Percentiles rank a stretch among this genome's conserved stretches.
These are phyloP conservation scores for Spatholobus suberectus DNA, from an alignment of 306 rosid species.

Conservation along the genomic window DNA sequence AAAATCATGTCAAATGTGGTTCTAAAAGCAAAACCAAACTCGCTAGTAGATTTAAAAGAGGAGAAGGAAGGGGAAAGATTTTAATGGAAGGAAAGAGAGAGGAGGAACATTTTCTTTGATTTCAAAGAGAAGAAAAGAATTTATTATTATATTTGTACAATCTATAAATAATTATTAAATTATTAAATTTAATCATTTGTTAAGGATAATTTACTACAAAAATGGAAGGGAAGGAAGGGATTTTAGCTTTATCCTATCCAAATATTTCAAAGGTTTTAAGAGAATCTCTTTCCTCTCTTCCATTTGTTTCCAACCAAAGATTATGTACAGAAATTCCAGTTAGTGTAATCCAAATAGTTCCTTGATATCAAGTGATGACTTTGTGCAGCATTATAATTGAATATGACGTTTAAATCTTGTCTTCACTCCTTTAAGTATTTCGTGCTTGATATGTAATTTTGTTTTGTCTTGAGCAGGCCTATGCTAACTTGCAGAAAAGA, in stretches of 20 bases:
- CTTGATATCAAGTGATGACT: neutral
- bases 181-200: too few relatives aligned
- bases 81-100: too few relatives aligned
- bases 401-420: neutral
- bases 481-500: constrained; percentile 45
- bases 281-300: neutral
- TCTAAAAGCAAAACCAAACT: too few relatives aligned
- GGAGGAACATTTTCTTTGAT: too few relatives aligned
- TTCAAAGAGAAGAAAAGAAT: too few relatives aligned
- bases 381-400: neutral
- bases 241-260: neutral
- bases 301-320: neutral
- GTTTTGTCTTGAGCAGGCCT: constrained; percentile 39
- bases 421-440: neutral
- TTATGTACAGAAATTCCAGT: neutral
- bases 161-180: too few relatives aligned
- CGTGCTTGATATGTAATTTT: neutral
- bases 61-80: too few relatives aligned
- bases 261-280: neutral
- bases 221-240: neutral
- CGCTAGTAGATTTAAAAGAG: too few relatives aligned
- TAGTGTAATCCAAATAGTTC: neutral
- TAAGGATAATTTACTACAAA: neutral
- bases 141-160: too few relatives aligned
- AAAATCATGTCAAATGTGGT: too few relatives aligned